phyloP scores from a whole-genome alignment of 2,329 filamentous ascomycete species.

The Talaromyces amestolkiae region DNA sequence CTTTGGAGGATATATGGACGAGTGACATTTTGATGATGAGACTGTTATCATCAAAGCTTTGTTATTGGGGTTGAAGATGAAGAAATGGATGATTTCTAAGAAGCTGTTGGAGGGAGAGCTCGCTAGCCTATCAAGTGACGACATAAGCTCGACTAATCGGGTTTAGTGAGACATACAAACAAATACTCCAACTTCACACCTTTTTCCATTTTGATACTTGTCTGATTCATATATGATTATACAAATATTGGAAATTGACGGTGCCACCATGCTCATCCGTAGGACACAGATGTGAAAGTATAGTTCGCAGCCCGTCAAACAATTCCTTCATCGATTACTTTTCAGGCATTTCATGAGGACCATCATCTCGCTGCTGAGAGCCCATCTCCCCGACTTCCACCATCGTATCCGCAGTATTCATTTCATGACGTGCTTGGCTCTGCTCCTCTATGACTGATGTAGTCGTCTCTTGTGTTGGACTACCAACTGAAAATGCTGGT shows the following conservation, averaged over 20 bases:
- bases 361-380: not conserved
- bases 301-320: not conserved
- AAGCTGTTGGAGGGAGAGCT: not conserved
- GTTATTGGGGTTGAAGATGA: not conserved
- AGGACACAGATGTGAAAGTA: not conserved
- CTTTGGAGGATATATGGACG: constrained; percentile 59
- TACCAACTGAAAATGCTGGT: not conserved
- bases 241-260: too few relatives aligned
- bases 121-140: constrained; percentile 11
- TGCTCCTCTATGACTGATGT: not conserved
- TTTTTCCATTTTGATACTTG: not conserved
- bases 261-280: not conserved
- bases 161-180: not conserved
- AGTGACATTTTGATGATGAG: constrained; percentile 36
- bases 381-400: not conserved
- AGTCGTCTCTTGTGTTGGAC: not conserved
- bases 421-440: not conserved
- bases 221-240: not conserved
- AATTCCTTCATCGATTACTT: not conserved
- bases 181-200: not conserved
- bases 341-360: not conserved
- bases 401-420: not conserved
- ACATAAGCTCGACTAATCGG: constrained; percentile 8
- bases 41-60: not conserved
- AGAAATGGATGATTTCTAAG: constrained; percentile 10